Evolutionary conservation across 345 rosid genomes (phyloP), one percentile per base, ranked within the genome.

Genomic region (Citrus australasica): DNA sequence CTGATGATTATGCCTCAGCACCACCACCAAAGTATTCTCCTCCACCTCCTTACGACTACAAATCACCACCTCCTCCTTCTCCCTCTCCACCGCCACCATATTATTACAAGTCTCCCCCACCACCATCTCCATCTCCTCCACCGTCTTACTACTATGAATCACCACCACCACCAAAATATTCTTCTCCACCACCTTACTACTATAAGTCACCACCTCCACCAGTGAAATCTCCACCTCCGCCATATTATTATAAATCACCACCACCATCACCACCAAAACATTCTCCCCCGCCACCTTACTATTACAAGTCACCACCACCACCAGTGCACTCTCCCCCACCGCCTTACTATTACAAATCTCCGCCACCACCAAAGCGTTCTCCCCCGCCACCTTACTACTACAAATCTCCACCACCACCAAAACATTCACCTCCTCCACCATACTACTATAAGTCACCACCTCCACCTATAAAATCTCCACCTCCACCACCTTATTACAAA

Each of bases 401-500:
- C 56, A 24, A 33, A 0, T 78, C 81, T 1, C 81, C 81, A 0
- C 72, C 76, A 0, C 67, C 81, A 0, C 81, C 72, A 0, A 2
- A 16, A 0, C 1, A 33, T 0, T 63, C 71, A 0, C 66, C 76
- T 0, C 76, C 71, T 0, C 71, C 76, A 0, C 76, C 72, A 0
- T 78, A 78, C 7, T 56, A 71, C 33, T 78, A 78, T 2, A 9
- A 38, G 2, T 78, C 71, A 0, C 81, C 82, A 0, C 67, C 68
- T 22, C 82, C 78, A 0, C 62, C 69, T 0, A 8, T 30, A 0
- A 48, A 71, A 0, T 75, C 76, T 1, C 84, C 79, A 0, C 83
- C 79, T 0, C 87, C 83, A 2, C 79, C 80, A 0, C 65, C 46
- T 14, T 63, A 76, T 4, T 77, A 73, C 28, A 19, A 37, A 5